Evolutionary conservation across 305 asterid species (phyloP).

Genomic region (Solanum hybrid): DNA sequence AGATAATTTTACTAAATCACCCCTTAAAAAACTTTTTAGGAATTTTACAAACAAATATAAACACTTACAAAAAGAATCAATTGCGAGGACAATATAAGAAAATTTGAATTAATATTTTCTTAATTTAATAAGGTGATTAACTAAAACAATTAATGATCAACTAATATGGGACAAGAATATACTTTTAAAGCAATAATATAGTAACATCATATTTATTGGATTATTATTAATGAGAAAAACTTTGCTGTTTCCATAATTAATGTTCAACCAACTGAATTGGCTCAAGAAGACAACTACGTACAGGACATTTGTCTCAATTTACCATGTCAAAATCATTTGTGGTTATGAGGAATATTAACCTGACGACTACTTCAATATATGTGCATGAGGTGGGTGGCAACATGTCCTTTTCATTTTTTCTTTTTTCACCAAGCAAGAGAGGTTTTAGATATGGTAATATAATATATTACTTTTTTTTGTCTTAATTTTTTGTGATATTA

Average conservation of each 20-base stretch:
- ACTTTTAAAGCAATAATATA: not conserved
- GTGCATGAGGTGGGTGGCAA: not conserved
- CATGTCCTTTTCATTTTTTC: not conserved
- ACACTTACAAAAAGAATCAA: too few species aligned
- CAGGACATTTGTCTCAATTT: not conserved
- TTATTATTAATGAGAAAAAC: not conserved
- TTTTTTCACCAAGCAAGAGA: not conserved
- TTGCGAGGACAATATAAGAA: too few species aligned
- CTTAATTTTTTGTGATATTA: not conserved
- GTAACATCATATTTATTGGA: not conserved
- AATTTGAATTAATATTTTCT: too few species aligned
- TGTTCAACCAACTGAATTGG: conserved; percentile 7
- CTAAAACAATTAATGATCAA: too few species aligned
- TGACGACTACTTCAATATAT: not conserved
- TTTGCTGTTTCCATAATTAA: not conserved
- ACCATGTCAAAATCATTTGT: not conserved
- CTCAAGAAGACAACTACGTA: not conserved
- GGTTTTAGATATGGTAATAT: not conserved
- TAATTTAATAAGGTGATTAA: too few species aligned
- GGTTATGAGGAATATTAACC: not conserved
- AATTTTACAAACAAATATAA: too few species aligned
- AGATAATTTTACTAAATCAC: too few species aligned
- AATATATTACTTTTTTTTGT: not conserved
- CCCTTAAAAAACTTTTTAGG: too few species aligned
- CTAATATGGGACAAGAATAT: too few species aligned